Evolutionary conservation across 2,329 filamentous ascomycete genomes (phyloP).

Genomic region (Nemania sp.): DNA sequence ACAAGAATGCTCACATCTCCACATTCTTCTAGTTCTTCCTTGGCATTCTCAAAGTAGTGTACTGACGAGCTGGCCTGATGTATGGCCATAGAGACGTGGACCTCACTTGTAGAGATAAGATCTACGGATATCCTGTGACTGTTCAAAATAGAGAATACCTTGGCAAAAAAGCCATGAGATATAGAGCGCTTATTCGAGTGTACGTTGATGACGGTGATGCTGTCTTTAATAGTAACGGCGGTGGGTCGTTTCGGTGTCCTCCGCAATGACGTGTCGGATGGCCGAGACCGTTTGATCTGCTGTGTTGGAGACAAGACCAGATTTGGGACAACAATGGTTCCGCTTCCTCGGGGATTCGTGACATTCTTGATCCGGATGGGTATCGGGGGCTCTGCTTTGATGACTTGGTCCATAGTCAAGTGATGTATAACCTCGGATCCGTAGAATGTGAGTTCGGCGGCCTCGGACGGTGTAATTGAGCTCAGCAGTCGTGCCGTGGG

Average conservation of each 20-base stretch:
- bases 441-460: conserved; percentile 92
- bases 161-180: conserved; percentile 93
- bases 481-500: conserved; percentile 89
- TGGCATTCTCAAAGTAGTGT: conserved; percentile 67
- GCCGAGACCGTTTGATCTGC: conserved; percentile 59
- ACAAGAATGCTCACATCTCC: conserved; percentile 89
- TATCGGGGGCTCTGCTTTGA: conserved; percentile 77
- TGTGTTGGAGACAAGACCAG: conserved; percentile 56
- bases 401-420: conserved; percentile 96
- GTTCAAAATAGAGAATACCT: conserved; percentile 90
- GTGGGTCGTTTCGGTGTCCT: conserved; percentile 75
- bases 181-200: conserved; percentile 97
- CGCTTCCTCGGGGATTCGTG: conserved; percentile 78
- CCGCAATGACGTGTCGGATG: conserved; percentile 50
- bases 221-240: conserved; percentile 95
- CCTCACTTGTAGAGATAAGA: conserved; percentile 93
- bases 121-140: conserved; percentile 87
- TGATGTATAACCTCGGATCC: conserved; percentile 97
- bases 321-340: conserved; percentile 84
- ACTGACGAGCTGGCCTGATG: conserved; percentile 73
- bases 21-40: conserved; percentile 74
- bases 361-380: conserved; percentile 91
- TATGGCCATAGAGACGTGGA: conserved; percentile 96
- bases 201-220: conserved; percentile 95
- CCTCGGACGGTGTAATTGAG: conserved; percentile 90